Evolutionary conservation across 2,329 filamentous ascomycete species (phyloP).

Genomic region (Seiridium unicorne): DNA sequence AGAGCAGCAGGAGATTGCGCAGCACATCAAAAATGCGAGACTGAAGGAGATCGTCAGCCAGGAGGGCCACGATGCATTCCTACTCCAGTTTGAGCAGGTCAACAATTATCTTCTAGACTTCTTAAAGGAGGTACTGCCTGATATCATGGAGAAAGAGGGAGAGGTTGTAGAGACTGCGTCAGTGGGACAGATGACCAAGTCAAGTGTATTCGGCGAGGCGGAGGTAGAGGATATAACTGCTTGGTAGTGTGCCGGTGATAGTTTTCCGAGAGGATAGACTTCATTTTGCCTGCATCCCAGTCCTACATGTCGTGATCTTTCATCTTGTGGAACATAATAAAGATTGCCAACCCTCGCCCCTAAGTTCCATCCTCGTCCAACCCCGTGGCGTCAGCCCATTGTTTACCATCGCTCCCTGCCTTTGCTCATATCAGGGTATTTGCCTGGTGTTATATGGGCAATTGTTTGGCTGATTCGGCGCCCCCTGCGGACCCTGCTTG

Average conservation of each 20-base stretch:
- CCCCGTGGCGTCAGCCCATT: too few relatives aligned
- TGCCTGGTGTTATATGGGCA: too few relatives aligned
- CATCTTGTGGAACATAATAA: too few relatives aligned
- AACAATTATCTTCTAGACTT: slow-evolving; percentile 86
- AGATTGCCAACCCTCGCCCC: too few relatives aligned
- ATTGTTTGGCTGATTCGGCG: too few relatives aligned
- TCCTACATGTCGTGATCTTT: too few relatives aligned
- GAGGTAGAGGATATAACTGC: slow-evolving; percentile 96
- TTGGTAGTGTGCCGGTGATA: slow-evolving; percentile 58
- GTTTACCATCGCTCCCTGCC: too few relatives aligned
- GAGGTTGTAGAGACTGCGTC: slow-evolving; percentile 42
- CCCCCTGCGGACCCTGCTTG: not conserved
- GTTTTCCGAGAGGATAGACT: not conserved
- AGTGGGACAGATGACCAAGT: slow-evolving; percentile 71
- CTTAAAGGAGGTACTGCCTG: slow-evolving; percentile 75
- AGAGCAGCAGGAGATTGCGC: slow-evolving; percentile 89
- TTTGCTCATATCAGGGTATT: too few relatives aligned
- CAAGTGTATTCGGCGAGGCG: slow-evolving; percentile 89
- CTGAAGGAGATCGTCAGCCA: slow-evolving; percentile 88
- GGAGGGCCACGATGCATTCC: slow-evolving; percentile 94
- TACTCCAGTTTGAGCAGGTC: slow-evolving; percentile 96
- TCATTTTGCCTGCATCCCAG: not conserved
- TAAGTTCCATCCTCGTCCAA: too few relatives aligned
- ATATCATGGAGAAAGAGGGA: slow-evolving; percentile 75
- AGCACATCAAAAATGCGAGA: slow-evolving; percentile 72